A percentile compares a stretch with the other conserved stretches of the same genome.
These are phyloP conservation scores for Vitis hybrid DNA, from an alignment of 177 flowering plant genomes.

Conservation along the genomic window DNA sequence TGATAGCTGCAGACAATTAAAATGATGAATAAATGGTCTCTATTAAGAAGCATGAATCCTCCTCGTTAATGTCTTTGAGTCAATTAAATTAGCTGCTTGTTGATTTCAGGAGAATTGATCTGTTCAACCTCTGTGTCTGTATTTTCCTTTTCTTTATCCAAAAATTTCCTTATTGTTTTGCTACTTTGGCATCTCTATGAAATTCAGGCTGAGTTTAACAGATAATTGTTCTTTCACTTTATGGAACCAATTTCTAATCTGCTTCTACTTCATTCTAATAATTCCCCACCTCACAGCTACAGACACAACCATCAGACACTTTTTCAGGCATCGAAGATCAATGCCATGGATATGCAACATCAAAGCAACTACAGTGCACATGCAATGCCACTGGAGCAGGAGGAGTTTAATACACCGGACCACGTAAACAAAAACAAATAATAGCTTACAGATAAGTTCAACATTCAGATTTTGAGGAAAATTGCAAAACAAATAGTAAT, in stretches of 20 bases:
- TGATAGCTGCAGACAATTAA: too few relatives aligned
- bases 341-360: not conserved
- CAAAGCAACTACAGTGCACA: too few relatives aligned
- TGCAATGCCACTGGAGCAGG: not conserved
- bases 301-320: not conserved
- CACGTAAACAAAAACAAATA: not conserved
- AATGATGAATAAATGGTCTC: too few relatives aligned
- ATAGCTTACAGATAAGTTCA: not conserved
- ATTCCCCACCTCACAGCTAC: not conserved
- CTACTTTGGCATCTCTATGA: not conserved
- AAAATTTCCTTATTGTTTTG: not conserved
- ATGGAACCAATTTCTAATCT: not conserved
- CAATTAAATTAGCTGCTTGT: too few relatives aligned
- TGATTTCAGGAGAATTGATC: not conserved
- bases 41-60: too few relatives aligned
- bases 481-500: too few relatives aligned
- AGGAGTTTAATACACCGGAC: not conserved
- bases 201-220: not conserved
- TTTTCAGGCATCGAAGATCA: not conserved
- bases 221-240: not conserved
- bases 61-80: too few relatives aligned
- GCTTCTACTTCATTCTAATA: slow-evolving; percentile 1
- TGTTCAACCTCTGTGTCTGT: not conserved
- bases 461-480: not conserved
- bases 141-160: not conserved